Conservation (phyloP, 176 grass and related monocot genomes). For the Avena eriantha region DNA sequence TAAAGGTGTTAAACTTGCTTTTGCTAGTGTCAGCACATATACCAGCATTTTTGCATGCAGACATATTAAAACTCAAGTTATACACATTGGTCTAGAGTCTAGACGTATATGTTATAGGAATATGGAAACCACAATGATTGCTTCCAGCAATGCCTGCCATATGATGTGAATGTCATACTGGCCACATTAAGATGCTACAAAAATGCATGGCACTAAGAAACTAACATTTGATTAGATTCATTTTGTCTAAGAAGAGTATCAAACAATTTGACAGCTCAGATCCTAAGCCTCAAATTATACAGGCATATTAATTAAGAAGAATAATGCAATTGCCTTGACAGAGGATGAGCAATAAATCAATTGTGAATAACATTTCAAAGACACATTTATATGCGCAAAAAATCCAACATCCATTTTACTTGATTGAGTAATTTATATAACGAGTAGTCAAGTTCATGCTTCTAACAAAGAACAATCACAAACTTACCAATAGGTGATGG, state of each 20-base stretch:
- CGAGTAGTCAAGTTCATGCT: conserved; percentile 36
- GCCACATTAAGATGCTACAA: conserved; percentile 28
- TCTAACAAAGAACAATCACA: conserved; percentile 47
- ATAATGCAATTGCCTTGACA: conserved; percentile 14
- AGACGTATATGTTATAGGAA: conserved; percentile 18
- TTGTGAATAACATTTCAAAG: background rate
- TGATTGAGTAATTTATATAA: conserved; percentile 6
- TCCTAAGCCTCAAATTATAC: conserved; percentile 27
- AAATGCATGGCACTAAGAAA: conserved; percentile 15
- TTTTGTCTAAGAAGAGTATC: conserved; percentile 25
- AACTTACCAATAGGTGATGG: conserved; percentile 75
- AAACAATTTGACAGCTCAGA: conserved; percentile 24
- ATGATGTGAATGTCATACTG: conserved; percentile 10
- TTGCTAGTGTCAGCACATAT: conserved; percentile 42
- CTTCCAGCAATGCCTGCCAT: conserved; percentile 19
- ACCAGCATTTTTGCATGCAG: conserved; percentile 34
- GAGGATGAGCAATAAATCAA: background rate
- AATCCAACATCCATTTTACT: conserved; percentile 27
- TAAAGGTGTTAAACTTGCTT: conserved; percentile 26
- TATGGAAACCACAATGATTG: conserved; percentile 27
- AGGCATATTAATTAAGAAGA: background rate
- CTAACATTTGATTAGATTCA: conserved; percentile 37
- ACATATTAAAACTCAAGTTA: conserved; percentile 28
- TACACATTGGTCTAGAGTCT: background rate
- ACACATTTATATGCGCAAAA: conserved; percentile 11